phyloP scores from a whole-genome alignment of 352 stramenopile genomes.

The Globisporangium orthogonon region DNA sequence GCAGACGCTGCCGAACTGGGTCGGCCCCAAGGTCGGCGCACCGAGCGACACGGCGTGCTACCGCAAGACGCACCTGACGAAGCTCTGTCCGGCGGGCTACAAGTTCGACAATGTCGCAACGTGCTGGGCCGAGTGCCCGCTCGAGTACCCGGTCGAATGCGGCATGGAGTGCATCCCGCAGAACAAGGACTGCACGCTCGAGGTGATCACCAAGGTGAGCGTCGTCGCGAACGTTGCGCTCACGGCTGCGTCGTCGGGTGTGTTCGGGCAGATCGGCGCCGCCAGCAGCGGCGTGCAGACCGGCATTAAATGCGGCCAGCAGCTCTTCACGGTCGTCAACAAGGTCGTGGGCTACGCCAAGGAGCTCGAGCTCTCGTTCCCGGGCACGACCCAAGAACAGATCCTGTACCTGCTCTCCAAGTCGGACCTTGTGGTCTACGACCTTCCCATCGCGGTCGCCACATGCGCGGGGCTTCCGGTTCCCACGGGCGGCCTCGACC shows the following conservation, averaged over 20 bases:
- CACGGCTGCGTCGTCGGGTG: conserved; percentile 39
- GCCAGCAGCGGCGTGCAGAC: conserved; percentile 37
- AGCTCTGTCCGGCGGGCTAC: conserved; percentile 14
- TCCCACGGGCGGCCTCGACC: conserved; percentile 2
- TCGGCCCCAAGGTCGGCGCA: conserved; percentile 14
- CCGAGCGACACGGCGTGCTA: conserved; percentile 17
- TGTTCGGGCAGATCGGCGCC: conserved; percentile 39
- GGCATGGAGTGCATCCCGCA: conserved; percentile 54
- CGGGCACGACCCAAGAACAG: conserved; percentile 41
- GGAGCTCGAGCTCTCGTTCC: conserved; percentile 24
- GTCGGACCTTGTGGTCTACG: conserved; percentile 43
- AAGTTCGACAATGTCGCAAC: conserved; percentile 16
- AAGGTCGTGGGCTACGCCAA: conserved; percentile 37
- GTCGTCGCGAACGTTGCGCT: conserved; percentile 42
- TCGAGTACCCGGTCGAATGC: conserved; percentile 71
- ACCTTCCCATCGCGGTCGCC: conserved; percentile 43
- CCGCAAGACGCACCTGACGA: conserved; percentile 17
- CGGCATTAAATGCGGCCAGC: conserved; percentile 38
- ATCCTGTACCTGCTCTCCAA: conserved; percentile 47
- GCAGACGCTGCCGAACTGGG: conserved; percentile 15
- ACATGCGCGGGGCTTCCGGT: conserved; percentile 29
- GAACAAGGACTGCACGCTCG: conserved; percentile 47
- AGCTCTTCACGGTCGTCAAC: conserved; percentile 38
- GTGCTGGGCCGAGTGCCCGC: conserved; percentile 66
- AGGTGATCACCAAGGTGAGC: conserved; percentile 43